phyloP scores from a whole-genome alignment of 176 grass and related monocot genomes.

The Cenchrus americanus region DNA sequence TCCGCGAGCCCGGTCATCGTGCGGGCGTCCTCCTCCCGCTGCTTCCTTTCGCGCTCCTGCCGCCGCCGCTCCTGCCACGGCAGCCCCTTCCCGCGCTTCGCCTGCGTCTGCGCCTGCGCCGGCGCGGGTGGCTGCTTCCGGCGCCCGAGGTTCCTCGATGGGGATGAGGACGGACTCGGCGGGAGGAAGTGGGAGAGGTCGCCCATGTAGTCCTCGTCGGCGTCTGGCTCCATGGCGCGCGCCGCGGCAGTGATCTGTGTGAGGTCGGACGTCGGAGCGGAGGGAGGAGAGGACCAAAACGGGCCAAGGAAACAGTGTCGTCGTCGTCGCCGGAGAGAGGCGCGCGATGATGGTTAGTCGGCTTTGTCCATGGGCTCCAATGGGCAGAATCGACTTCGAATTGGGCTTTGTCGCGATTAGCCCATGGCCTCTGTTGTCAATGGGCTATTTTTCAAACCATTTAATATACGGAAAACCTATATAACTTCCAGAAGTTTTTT shows the following conservation, averaged over 20 bases:
- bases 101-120: conserved; percentile 14
- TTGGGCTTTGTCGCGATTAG: too few relatives aligned
- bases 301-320: neutral
- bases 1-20: conserved; percentile 61
- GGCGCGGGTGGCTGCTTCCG: conserved; percentile 42
- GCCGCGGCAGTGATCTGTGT: neutral
- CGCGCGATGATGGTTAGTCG: too few relatives aligned
- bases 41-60: conserved; percentile 61
- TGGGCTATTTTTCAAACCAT: too few relatives aligned
- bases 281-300: neutral
- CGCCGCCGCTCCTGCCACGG: conserved; percentile 68
- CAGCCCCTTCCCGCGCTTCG: conserved; percentile 57
- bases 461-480: too few relatives aligned
- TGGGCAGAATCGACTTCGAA: neutral
- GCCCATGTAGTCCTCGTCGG: conserved; percentile 91
- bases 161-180: conserved; percentile 27
- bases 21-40: conserved; percentile 74
- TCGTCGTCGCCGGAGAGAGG: neutral
- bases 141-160: conserved; percentile 18
- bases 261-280: neutral
- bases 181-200: conserved; percentile 80
- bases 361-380: neutral
- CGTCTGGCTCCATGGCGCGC: conserved; percentile 44
- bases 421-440: too few relatives aligned
- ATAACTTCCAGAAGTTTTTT: too few relatives aligned